These are phyloP conservation scores for Aspergillus panamensis DNA, from an alignment of 495 filamentous ascomycete genomes.

Conservation along the genomic window DNA sequence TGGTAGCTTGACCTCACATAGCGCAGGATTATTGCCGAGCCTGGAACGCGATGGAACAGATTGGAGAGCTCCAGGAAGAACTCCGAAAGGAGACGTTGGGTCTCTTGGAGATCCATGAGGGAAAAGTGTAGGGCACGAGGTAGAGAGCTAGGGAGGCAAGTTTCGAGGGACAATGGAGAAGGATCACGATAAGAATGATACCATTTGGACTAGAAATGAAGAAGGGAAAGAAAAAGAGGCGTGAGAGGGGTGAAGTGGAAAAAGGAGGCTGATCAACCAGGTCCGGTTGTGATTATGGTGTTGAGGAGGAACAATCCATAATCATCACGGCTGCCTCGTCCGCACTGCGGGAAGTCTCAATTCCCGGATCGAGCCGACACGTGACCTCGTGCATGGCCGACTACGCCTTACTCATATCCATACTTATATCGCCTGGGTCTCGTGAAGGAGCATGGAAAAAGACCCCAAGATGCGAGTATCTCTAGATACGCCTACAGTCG, in stretches of 20 bases:
- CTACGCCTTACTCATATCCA: no score
- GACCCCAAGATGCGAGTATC: no score
- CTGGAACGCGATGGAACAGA: conserved; percentile 83
- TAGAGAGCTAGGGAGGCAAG: not conserved
- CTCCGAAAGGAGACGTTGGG: conserved; percentile 63
- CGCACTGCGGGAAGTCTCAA: not conserved
- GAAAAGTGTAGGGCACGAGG: conserved; percentile 17
- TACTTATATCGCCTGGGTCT: no score
- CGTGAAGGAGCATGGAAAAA: no score
- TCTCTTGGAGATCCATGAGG: conserved; percentile 78
- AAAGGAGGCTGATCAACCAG: no score
- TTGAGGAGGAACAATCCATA: no score
- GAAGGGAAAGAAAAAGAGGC: not conserved
- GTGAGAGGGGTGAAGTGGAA: not conserved
- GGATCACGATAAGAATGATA: conserved; percentile 8
- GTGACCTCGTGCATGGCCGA: conserved; percentile 7
- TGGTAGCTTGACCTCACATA: conserved; percentile 97
- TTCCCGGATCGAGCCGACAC: conserved; percentile 13
- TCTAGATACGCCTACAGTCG: no score
- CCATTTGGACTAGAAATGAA: not conserved
- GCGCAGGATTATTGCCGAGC: conserved; percentile 87
- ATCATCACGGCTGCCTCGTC: not conserved
- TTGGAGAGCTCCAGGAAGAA: conserved; percentile 62
- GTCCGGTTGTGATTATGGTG: no score
- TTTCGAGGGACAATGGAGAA: not conserved